Evolutionary conservation across 1,139 yeast genomes (phyloP).

Genomic region (Blastobotrys elegans): DNA sequence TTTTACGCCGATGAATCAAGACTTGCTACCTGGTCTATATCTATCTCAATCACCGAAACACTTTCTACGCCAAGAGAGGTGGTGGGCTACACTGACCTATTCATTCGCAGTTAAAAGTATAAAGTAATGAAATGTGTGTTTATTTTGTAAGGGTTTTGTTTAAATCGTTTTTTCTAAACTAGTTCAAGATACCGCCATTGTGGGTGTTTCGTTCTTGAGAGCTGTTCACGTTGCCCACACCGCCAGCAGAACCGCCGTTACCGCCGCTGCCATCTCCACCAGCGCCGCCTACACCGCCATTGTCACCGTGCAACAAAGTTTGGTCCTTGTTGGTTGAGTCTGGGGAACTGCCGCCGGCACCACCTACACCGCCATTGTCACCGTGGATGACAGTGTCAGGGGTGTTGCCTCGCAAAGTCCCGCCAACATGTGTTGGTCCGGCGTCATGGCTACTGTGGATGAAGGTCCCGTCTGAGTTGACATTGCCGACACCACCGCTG

Average conservation of each 20-base stretch:
- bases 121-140: too few relatives aligned
- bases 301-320: not conserved
- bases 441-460: too few relatives aligned
- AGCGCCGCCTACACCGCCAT: not conserved
- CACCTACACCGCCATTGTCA: not conserved
- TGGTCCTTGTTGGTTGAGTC: not conserved
- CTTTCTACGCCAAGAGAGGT: too few relatives aligned
- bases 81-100: too few relatives aligned
- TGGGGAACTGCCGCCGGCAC: not conserved
- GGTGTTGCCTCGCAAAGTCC: not conserved
- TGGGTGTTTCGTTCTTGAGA: not conserved
- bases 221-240: not conserved
- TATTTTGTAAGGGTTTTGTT: too few relatives aligned
- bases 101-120: too few relatives aligned
- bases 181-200: too few relatives aligned
- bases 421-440: too few relatives aligned
- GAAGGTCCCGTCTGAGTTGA: not conserved
- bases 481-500: not conserved
- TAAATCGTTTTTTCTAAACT: too few relatives aligned
- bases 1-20: too few relatives aligned
- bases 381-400: not conserved
- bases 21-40: too few relatives aligned
- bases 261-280: not conserved
- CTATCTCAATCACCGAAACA: too few relatives aligned
- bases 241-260: not conserved